Evolutionary conservation across 2,329 filamentous ascomycete species (phyloP).

Genomic region (Ophiocordyceps robertsii): DNA sequence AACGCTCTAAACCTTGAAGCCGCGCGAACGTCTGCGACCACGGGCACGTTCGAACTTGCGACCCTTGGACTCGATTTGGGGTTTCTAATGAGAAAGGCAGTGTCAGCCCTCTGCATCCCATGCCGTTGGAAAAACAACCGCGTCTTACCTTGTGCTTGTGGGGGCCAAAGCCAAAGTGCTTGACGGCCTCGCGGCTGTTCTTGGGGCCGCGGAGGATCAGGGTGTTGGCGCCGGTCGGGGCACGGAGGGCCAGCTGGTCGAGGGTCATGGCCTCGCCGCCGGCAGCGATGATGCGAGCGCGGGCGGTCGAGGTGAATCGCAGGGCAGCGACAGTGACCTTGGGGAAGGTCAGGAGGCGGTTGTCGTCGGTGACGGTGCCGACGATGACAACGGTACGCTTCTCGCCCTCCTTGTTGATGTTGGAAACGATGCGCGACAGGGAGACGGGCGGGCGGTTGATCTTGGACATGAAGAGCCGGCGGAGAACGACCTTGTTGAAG

Average conservation of each 20-base stretch:
- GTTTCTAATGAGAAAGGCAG: conserved; percentile 50
- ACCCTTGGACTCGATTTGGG: conserved; percentile 94
- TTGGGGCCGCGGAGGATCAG: conserved; percentile 94
- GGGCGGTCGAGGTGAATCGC: conserved; percentile 91
- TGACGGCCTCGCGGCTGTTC: conserved; percentile 94
- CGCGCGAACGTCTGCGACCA: conserved; percentile 94
- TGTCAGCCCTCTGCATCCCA: not conserved
- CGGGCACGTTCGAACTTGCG: conserved; percentile 99
- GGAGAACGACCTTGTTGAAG: conserved; percentile 99
- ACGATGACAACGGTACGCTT: conserved; percentile 88
- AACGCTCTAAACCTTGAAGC: conserved; percentile 95
- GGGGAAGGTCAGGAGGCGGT: conserved; percentile 78
- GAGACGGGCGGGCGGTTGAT: conserved; percentile 96
- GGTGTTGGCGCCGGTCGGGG: conserved; percentile 93
- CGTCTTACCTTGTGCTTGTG: conserved; percentile 84
- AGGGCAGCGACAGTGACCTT: conserved; percentile 91
- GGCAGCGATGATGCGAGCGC: conserved; percentile 82
- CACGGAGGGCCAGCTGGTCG: conserved; percentile 90
- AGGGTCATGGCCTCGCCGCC: conserved; percentile 93
- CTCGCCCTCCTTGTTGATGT: conserved; percentile 50
- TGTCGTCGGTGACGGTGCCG: conserved; percentile 95
- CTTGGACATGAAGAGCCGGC: conserved; percentile 95
- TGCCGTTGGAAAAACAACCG: not conserved
- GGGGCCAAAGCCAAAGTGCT: conserved; percentile 98
- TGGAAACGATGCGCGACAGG: conserved; percentile 73